Conservation (phyloP, 2,329 filamentous ascomycete genomes). For the Aplosporella prunicola region DNA sequence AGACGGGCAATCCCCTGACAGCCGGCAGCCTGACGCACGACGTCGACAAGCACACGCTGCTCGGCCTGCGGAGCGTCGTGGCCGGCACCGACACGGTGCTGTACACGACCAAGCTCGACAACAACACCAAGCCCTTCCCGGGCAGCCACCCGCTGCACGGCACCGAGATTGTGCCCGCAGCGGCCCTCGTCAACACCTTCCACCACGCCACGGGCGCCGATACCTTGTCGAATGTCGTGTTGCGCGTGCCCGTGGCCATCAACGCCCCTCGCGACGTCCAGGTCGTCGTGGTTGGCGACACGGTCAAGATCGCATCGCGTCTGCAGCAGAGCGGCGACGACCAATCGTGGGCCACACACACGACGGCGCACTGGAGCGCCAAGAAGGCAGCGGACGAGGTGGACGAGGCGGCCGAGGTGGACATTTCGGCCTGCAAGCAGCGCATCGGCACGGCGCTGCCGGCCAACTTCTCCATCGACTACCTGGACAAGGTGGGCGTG, state of each 20-base stretch:
- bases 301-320: slow-evolving; percentile 27
- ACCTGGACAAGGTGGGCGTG: slow-evolving; percentile 32
- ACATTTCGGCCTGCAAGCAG: slow-evolving; percentile 18
- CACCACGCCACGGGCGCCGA: slow-evolving; percentile 22
- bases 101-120: slow-evolving; percentile 25
- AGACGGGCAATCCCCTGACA: neutral
- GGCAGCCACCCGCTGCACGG: slow-evolving; percentile 32
- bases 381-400: neutral
- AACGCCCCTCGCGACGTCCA: slow-evolving; percentile 29
- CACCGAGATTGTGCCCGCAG: slow-evolving; percentile 36
- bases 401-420: slow-evolving; percentile 17
- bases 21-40: slow-evolving; percentile 18
- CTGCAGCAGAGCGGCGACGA: slow-evolving; percentile 14
- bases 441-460: slow-evolving; percentile 20
- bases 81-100: slow-evolving; percentile 18
- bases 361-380: slow-evolving; percentile 14
- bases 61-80: slow-evolving; percentile 22
- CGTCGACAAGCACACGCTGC: slow-evolving; percentile 26
- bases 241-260: slow-evolving; percentile 30
- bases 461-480: slow-evolving; percentile 30
- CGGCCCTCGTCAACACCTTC: slow-evolving; percentile 34
- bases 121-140: slow-evolving; percentile 33
- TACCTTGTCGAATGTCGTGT: slow-evolving; percentile 23
- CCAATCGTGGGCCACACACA: slow-evolving; percentile 27
- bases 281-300: slow-evolving; percentile 23